These are phyloP conservation scores for Phylloporus sp. DNA, from an alignment of 768 basidiomycete species.

Conservation along the genomic window DNA sequence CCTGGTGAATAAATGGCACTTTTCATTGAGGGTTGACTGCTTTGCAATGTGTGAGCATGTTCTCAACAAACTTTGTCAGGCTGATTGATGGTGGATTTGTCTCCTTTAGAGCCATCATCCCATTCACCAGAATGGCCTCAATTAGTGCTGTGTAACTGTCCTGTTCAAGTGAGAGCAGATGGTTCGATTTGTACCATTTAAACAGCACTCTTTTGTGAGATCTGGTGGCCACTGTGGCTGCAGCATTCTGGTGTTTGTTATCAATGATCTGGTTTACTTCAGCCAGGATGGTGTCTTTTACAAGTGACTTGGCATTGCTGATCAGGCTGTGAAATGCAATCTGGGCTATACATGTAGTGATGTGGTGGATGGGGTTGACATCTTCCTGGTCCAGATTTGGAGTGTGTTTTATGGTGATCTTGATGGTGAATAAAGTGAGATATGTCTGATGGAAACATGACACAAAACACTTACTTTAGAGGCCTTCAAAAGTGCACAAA, in stretches of 20 bases:
- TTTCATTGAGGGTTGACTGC: background rate
- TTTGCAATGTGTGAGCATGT: background rate
- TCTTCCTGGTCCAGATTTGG: background rate
- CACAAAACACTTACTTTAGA: background rate
- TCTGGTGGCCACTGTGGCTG: background rate
- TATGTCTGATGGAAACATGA: too few relatives aligned
- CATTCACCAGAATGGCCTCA: background rate
- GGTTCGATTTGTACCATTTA: background rate
- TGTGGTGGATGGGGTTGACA: background rate
- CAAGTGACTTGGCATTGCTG: background rate
- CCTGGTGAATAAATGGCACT: background rate
- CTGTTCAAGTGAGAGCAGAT: background rate
- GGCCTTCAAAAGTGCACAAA: background rate
- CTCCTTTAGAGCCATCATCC: background rate
- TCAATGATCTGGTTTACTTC: background rate
- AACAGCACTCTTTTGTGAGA: background rate
- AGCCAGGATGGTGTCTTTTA: background rate
- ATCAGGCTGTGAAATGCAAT: background rate
- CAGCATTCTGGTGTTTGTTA: rapidly evolving
- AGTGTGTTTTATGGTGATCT: background rate
- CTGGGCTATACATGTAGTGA: background rate
- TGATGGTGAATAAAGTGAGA: background rate
- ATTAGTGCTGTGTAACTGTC: background rate
- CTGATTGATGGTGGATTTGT: background rate
- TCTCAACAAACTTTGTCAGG: background rate